Percentiles rank a stretch among this genome's conserved stretches.
Conservation (phyloP, 2,329 filamentous ascomycete species). For the Magnaporthiopsis incrustans region DNA sequence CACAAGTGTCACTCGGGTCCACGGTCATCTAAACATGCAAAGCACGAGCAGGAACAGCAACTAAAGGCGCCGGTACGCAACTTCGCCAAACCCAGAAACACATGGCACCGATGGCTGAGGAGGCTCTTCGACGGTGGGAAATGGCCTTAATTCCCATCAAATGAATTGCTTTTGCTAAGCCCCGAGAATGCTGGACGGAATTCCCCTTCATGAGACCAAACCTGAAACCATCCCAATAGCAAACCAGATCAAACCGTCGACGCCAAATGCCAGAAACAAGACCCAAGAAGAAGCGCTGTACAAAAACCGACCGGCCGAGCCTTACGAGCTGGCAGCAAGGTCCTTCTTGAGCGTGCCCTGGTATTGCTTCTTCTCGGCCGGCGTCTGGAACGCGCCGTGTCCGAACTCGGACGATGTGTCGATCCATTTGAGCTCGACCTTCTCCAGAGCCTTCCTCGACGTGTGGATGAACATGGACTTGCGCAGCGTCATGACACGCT, state of each 20-base stretch:
- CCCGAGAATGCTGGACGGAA: constrained; percentile 4
- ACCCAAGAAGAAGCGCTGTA: constrained; percentile 4
- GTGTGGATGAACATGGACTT: constrained; percentile 99
- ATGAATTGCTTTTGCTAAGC: constrained; percentile 6
- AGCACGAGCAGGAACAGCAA: background rate
- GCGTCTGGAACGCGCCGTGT: constrained; percentile 99
- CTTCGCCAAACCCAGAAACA: background rate
- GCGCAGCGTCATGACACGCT: constrained; percentile 96
- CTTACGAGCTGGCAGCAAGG: constrained; percentile 40
- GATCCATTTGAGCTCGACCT: constrained; percentile 99
- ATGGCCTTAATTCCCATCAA: constrained; percentile 1
- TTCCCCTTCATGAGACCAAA: constrained; percentile 8
- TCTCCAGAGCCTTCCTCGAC: constrained; percentile 91
- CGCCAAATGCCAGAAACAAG: constrained; percentile 7
- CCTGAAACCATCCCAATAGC: constrained; percentile 8
- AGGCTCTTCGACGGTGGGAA: constrained; percentile 13
- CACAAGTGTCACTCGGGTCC: background rate
- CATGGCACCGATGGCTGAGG: constrained; percentile 12
- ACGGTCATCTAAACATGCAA: background rate
- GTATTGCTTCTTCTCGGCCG: constrained; percentile 95
- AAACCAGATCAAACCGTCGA: constrained; percentile 8
- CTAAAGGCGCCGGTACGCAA: background rate
- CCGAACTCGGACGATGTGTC: constrained; percentile 99
- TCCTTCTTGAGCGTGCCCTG: constrained; percentile 99
- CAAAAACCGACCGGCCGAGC: constrained; percentile 24